Evolutionary conservation across 1,284 basidiomycete genomes (phyloP), one percentile per base, ranked within the genome.

Genomic region (Phellinidium pouzarii): DNA sequence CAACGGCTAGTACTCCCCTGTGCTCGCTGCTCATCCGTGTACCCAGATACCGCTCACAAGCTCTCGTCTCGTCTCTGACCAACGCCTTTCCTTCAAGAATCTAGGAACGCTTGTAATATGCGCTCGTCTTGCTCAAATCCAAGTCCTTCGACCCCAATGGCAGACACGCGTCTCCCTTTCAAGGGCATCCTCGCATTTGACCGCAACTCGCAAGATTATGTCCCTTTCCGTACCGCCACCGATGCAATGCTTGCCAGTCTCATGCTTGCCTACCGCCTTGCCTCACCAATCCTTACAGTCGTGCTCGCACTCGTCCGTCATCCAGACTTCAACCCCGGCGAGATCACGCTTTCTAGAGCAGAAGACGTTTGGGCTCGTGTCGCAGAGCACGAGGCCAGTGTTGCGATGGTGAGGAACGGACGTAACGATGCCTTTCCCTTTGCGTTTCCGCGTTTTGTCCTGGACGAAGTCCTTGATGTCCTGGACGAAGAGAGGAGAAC

Each of bases 191-290:
- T 48, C 26, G 54, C 54, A 11, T 56, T 56, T 34, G 40, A 56
- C 31, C 37, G 50, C 27, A 56, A 49, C 34, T 40, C 50, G 22
- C 54, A 56, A 22, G 46, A 56, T 19, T 56, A 56, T 40, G 43
- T 56, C 19, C 54, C 54, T 4, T 56, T 56, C 46, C 44, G 17
- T n/a, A 52, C 50, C 34, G 26, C 52, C 25, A 52, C 54, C 3
- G 54, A 56, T 29, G 54, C 54, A 14, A 56, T 56, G 54, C 50
- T 56, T 17, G 54, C 54, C n/a, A 56, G 54, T 44, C 50, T 56
- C 26, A 56, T 52, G 54, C 50, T 56, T 19, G 54, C 54, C 14
- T 56, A 56, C 26, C 44, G 54, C 17, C 54, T 56, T 40, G 50
- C 54, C 45, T 44, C 54, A 27, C 50, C 54, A 9, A 48, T 56